phyloP scores from a whole-genome alignment of 768 basidiomycete species.

The Panus rudis region DNA sequence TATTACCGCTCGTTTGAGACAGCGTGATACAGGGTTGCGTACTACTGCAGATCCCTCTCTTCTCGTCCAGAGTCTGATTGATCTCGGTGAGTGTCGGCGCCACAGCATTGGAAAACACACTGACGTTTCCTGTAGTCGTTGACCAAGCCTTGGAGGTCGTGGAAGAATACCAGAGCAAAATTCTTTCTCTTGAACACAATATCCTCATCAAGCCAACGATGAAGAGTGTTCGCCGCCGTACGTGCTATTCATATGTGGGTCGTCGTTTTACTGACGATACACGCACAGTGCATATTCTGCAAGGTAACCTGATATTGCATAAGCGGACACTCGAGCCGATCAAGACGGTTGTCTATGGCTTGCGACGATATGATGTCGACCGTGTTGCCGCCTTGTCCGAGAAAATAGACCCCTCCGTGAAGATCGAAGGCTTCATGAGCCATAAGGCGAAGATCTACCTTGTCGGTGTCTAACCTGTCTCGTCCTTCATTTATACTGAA shows the following conservation, averaged over 20 bases:
- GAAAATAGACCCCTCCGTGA: constrained; percentile 16
- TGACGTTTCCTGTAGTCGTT: constrained; percentile 41
- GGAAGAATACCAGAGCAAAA: constrained; percentile 59
- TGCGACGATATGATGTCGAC: constrained; percentile 65
- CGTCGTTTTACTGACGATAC: background rate
- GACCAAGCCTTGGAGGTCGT: constrained; percentile 63
- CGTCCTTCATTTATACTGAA: constrained; percentile 4
- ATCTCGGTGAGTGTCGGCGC: constrained; percentile 33
- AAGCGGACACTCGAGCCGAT: constrained; percentile 71
- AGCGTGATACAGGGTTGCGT: constrained; percentile 53
- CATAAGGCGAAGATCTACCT: constrained; percentile 65
- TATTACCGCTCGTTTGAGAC: constrained; percentile 49
- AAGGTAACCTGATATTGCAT: constrained; percentile 66
- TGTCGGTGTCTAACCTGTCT: constrained; percentile 26
- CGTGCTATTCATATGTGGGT: constrained; percentile 16
- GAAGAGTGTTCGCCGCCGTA: constrained; percentile 52
- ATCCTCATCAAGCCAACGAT: constrained; percentile 57
- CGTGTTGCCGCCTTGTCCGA: constrained; percentile 54
- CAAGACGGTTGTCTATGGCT: constrained; percentile 59
- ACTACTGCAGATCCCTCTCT: constrained; percentile 61
- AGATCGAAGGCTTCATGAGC: constrained; percentile 57
- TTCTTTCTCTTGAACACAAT: constrained; percentile 52
- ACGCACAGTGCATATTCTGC: constrained; percentile 60
- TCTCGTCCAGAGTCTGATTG: constrained; percentile 62
- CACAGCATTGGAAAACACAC: background rate